Conservation (phyloP, 768 basidiomycete species). For the Lepiota venenata region DNA sequence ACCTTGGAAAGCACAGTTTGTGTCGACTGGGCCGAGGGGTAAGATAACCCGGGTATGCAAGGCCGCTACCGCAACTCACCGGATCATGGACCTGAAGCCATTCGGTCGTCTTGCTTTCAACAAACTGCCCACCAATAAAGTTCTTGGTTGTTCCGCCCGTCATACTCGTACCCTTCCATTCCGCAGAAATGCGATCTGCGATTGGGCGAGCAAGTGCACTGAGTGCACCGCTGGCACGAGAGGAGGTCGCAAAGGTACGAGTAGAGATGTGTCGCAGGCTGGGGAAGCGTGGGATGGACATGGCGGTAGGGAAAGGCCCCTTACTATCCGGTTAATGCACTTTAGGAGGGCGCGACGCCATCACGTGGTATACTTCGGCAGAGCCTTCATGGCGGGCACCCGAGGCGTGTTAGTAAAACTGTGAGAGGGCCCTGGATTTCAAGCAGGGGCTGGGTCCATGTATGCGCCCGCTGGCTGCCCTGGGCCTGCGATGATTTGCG, state of each 20-base stretch:
- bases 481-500: too few relatives aligned
- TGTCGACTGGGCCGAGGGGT: slow-evolving; percentile 55
- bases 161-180: slow-evolving; percentile 87
- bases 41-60: neutral
- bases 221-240: slow-evolving; percentile 40
- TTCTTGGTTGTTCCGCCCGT: slow-evolving; percentile 89
- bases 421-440: too few relatives aligned
- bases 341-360: slow-evolving; percentile 4
- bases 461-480: too few relatives aligned
- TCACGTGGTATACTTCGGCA: slow-evolving; percentile 16
- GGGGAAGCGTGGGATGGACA: slow-evolving; percentile 31
- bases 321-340: too few relatives aligned
- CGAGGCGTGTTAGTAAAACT: too few relatives aligned
- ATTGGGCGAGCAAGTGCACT: slow-evolving; percentile 52
- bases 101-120: slow-evolving; percentile 70
- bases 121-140: slow-evolving; percentile 87
- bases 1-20: slow-evolving; percentile 88
- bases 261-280: slow-evolving; percentile 23
- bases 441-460: too few relatives aligned
- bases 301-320: slow-evolving; percentile 17
- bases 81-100: slow-evolving; percentile 93
- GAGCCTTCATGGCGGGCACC: neutral
- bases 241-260: slow-evolving; percentile 43
- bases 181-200: slow-evolving; percentile 65
- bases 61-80: slow-evolving; percentile 33